Percentiles rank a stretch among this genome's conserved stretches.
Conservation (phyloP, 2,329 filamentous ascomycete genomes). For the Coleophoma eucalyptorum region DNA sequence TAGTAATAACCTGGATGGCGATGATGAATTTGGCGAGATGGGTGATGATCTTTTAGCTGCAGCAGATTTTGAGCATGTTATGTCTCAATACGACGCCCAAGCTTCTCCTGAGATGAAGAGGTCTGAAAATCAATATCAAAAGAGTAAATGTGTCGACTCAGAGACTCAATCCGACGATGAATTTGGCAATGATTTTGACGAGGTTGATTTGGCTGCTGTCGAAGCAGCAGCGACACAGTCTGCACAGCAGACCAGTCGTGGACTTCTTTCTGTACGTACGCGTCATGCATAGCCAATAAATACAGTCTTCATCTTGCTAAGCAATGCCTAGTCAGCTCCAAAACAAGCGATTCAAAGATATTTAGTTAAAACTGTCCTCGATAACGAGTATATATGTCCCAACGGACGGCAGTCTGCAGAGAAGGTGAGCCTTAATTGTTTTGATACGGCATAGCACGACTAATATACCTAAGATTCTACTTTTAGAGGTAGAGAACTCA, state of each 20-base stretch:
- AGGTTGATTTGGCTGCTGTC: slow-evolving; percentile 73
- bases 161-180: slow-evolving; percentile 63
- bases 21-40: slow-evolving; percentile 57
- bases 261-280: slow-evolving; percentile 50
- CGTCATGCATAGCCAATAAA: slow-evolving; percentile 23
- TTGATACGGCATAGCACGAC: slow-evolving; percentile 3
- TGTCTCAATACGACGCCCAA: slow-evolving; percentile 48
- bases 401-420: slow-evolving; percentile 58
- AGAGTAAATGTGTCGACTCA: slow-evolving; percentile 13
- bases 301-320: slow-evolving; percentile 50
- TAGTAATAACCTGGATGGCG: slow-evolving; percentile 1
- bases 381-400: slow-evolving; percentile 63
- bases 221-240: slow-evolving; percentile 72
- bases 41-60: slow-evolving; percentile 58
- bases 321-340: slow-evolving; percentile 58
- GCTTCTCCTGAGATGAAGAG: slow-evolving; percentile 1
- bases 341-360: slow-evolving; percentile 84
- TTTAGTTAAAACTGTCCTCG: slow-evolving; percentile 69
- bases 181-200: slow-evolving; percentile 55
- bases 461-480: slow-evolving; percentile 56
- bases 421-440: slow-evolving; percentile 55
- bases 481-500: slow-evolving; percentile 76
- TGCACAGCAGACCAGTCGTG: slow-evolving; percentile 25
- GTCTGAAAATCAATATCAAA: background rate
- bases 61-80: slow-evolving; percentile 54